Percentiles rank a stretch among this genome's conserved stretches.
These are phyloP conservation scores for Cladorrhinum sp. DNA, from an alignment of 2,329 filamentous ascomycete genomes.

Conservation along the genomic window DNA sequence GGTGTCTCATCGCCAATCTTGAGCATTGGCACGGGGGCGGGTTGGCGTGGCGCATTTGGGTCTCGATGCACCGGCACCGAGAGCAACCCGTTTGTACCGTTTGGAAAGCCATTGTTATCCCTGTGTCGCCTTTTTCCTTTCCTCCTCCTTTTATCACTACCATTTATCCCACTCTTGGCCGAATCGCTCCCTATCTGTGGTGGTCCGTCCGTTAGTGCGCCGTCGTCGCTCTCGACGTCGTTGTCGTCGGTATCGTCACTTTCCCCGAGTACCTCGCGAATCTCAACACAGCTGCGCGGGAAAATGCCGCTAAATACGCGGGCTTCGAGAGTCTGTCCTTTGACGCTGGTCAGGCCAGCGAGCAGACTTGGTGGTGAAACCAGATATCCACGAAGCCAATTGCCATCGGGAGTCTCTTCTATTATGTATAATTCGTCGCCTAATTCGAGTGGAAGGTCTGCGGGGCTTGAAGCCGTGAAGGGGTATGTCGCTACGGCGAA, in stretches of 20 bases:
- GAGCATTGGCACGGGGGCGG: conserved; percentile 92
- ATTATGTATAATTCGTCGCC: conserved; percentile 99
- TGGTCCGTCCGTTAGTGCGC: conserved; percentile 30
- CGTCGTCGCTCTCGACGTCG: conserved; percentile 41
- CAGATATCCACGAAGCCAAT: conserved; percentile 94
- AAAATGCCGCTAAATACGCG: conserved; percentile 99
- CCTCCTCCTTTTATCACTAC: conserved; percentile 35
- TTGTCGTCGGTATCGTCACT: conserved; percentile 52
- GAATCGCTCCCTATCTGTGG: conserved; percentile 45
- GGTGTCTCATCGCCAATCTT: conserved; percentile 97
- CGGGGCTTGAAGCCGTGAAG: conserved; percentile 79
- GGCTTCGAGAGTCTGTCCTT: conserved; percentile 90
- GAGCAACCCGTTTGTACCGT: conserved; percentile 41
- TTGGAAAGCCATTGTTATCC: conserved; percentile 30
- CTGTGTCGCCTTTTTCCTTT: conserved; percentile 31
- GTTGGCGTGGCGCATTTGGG: conserved; percentile 69
- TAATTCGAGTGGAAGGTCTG: conserved; percentile 93
- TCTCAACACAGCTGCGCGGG: conserved; percentile 88
- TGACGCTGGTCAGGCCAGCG: conserved; percentile 83
- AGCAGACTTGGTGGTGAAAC: conserved; percentile 91
- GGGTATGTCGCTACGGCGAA: conserved; percentile 97
- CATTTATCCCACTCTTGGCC: conserved; percentile 51
- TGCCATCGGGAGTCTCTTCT: conserved; percentile 86
- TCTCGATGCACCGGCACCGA: conserved; percentile 56
- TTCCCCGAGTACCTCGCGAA: conserved; percentile 86